Evolutionary conservation across 2,329 filamentous ascomycete species (phyloP).

Genomic region (Ustilaginoidea virens): DNA sequence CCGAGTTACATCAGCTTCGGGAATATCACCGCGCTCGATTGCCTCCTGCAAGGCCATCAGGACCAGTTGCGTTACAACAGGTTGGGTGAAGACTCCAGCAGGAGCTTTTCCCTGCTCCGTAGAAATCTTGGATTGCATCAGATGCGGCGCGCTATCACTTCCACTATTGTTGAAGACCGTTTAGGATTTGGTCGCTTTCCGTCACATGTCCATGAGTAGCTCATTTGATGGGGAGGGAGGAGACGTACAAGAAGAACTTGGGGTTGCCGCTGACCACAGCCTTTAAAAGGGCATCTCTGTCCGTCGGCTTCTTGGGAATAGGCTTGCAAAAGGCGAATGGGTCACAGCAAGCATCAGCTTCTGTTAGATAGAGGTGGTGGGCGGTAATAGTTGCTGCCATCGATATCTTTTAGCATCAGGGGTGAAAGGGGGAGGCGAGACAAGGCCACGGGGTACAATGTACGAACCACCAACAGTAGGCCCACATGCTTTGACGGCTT

Average conservation of each 20-base stretch:
- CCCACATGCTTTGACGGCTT: conserved; percentile 63
- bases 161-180: conserved; percentile 16
- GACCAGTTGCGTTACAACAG: conserved; percentile 50
- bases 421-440: no score
- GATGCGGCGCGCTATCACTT: conserved; percentile 51
- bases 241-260: conserved; percentile 50
- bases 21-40: conserved; percentile 35
- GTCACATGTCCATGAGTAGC: not conserved
- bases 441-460: not conserved
- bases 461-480: conserved; percentile 48
- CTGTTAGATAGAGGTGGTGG: conserved; percentile 69
- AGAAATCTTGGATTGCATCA: conserved; percentile 38
- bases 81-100: conserved; percentile 70
- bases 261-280: conserved; percentile 41
- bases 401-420: not conserved
- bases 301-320: conserved; percentile 58
- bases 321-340: conserved; percentile 54
- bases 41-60: conserved; percentile 46
- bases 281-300: conserved; percentile 56
- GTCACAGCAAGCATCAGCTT: conserved; percentile 53
- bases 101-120: conserved; percentile 36
- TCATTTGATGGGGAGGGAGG: not conserved
- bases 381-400: conserved; percentile 53
- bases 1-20: conserved; percentile 34
- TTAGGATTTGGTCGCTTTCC: not conserved